Evolutionary conservation across 257 asterid species (phyloP).

Genomic region (Marsdenia floribunda): DNA sequence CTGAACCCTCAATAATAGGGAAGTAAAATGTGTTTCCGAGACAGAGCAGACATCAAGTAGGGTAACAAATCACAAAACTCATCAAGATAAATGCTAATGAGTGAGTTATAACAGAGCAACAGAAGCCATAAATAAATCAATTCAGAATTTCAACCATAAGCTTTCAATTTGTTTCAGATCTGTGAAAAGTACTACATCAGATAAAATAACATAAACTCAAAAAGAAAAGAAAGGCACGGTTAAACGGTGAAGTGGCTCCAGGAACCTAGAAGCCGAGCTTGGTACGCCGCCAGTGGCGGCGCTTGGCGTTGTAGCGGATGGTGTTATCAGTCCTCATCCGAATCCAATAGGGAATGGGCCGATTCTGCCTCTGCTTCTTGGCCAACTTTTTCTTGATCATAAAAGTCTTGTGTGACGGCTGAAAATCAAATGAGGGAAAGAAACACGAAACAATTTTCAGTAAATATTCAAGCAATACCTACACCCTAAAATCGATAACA

Average conservation of each 20-base stretch:
- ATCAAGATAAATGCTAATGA: not conserved
- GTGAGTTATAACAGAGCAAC: not conserved
- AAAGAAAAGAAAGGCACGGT: not conserved
- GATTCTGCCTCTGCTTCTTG: constrained; percentile 89
- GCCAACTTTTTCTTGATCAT: constrained; percentile 84
- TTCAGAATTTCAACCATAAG: not conserved
- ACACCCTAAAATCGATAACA: not conserved
- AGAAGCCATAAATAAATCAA: not conserved
- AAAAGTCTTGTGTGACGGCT: constrained; percentile 87
- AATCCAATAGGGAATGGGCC: constrained; percentile 87
- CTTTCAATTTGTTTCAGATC: too few species aligned
- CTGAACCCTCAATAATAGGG: too few species aligned
- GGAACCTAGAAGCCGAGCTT: constrained; percentile 67
- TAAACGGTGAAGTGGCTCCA: not conserved
- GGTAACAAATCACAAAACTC: not conserved
- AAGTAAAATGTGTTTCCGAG: not conserved
- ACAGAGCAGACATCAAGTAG: too few species aligned
- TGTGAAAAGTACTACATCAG: not conserved
- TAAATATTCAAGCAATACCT: not conserved
- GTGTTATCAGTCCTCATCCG: constrained; percentile 81
- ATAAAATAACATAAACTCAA: not conserved
- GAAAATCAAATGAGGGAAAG: not conserved
- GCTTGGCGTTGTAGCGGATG: constrained; percentile 90
- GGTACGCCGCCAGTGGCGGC: constrained; percentile 97
- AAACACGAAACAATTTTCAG: not conserved